These are phyloP conservation scores for Bolboschoenus planiculmis DNA, from an alignment of 176 grass and related monocot species.

Conservation along the genomic window DNA sequence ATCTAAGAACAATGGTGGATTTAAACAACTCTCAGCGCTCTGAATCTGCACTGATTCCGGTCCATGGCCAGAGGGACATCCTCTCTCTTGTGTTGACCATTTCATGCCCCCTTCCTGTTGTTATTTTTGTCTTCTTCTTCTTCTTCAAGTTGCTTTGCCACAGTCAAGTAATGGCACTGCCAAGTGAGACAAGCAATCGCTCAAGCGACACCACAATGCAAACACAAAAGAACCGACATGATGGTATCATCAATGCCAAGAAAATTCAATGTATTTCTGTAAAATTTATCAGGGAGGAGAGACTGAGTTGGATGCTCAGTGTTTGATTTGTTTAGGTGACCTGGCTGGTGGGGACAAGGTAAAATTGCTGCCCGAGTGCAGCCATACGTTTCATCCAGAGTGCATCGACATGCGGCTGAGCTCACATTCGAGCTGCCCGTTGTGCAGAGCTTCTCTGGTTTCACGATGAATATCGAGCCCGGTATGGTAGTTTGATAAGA, in stretches of 20 bases:
- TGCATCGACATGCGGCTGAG: conserved; percentile 80
- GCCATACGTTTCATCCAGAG: conserved; percentile 71
- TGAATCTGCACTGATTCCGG: neutral
- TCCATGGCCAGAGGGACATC: neutral
- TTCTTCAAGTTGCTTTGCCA: neutral
- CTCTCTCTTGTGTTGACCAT: neutral
- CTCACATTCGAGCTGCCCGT: conserved; percentile 55
- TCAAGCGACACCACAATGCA: neutral
- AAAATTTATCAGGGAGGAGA: conserved; percentile 21
- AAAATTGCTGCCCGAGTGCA: conserved; percentile 56
- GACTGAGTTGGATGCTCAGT: conserved; percentile 28
- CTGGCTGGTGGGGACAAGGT: conserved; percentile 65
- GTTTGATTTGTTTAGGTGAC: conserved; percentile 67
- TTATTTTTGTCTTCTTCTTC: neutral
- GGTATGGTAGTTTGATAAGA: neutral
- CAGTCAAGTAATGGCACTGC: neutral
- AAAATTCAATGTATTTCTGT: conserved; percentile 38
- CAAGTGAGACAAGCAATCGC: neutral
- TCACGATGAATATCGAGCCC: neutral
- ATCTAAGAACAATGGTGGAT: neutral
- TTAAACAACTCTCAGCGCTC: neutral
- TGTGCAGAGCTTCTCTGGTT: conserved; percentile 53
- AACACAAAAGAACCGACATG: neutral
- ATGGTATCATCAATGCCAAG: conserved; percentile 24
- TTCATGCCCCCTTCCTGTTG: neutral